Evolutionary conservation across 2,329 filamentous ascomycete genomes (phyloP).

Genomic region (Metarhizium sp.): DNA sequence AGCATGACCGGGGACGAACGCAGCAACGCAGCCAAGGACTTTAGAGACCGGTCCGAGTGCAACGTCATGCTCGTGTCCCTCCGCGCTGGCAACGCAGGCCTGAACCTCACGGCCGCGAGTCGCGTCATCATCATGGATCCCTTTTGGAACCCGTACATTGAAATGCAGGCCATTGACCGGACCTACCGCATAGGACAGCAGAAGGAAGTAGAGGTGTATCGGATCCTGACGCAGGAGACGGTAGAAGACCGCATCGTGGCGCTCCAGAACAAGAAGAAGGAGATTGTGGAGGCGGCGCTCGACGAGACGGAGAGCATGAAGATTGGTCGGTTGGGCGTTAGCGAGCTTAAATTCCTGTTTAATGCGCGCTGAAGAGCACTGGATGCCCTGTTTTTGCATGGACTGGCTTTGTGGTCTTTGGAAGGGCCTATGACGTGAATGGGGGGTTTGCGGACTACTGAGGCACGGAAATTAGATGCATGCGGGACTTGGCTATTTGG

Average conservation of each 20-base stretch:
- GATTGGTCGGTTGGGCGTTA: conserved; percentile 54
- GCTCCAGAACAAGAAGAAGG: conserved; percentile 70
- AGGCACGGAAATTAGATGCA: too few species aligned
- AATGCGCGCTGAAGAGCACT: conserved; percentile 10
- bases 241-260: conserved; percentile 81
- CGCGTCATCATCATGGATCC: conserved; percentile 87
- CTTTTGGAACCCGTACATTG: conserved; percentile 90
- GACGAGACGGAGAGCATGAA: conserved; percentile 63
- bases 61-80: conserved; percentile 76
- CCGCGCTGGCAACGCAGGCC: conserved; percentile 70
- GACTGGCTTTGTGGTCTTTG: too few species aligned
- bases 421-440: background rate
- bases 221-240: conserved; percentile 65
- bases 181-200: conserved; percentile 81
- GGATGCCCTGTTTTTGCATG: background rate
- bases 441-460: background rate
- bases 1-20: conserved; percentile 62
- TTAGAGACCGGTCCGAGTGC: conserved; percentile 55
- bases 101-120: conserved; percentile 76
- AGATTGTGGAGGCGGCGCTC: conserved; percentile 67
- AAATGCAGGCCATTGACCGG: conserved; percentile 85
- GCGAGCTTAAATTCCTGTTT: conserved; percentile 65
- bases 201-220: conserved; percentile 66
- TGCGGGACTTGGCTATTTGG: background rate
- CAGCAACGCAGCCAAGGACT: conserved; percentile 55